Percentiles rank a stretch among this genome's conserved stretches.
These are phyloP conservation scores for Penicillium sp. DNA, from an alignment of 2,329 filamentous ascomycete genomes.

Conservation along the genomic window DNA sequence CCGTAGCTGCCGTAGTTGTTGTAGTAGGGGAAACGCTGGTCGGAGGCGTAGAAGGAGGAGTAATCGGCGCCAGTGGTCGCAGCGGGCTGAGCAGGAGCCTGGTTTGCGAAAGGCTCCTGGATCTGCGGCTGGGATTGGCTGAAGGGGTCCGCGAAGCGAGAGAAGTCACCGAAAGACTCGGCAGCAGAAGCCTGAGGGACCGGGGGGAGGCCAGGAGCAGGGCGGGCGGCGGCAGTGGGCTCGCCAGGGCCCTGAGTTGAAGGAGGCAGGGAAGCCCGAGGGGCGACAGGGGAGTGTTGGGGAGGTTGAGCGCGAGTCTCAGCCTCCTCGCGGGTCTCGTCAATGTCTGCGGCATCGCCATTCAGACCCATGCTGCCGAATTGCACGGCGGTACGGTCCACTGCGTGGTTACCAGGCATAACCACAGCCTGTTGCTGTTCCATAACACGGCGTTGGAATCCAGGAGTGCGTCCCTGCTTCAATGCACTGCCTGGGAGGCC, in stretches of 20 bases:
- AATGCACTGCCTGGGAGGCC: slow-evolving; percentile 80
- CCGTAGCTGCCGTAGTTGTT: slow-evolving; percentile 69
- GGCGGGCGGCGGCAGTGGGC: slow-evolving; percentile 57
- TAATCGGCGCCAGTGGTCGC: slow-evolving; percentile 70
- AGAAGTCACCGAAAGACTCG: slow-evolving; percentile 55
- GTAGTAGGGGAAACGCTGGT: slow-evolving; percentile 72
- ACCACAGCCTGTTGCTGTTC: slow-evolving; percentile 98
- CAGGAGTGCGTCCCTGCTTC: slow-evolving; percentile 74
- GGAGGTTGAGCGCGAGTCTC: slow-evolving; percentile 93
- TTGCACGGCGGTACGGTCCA: slow-evolving; percentile 90
- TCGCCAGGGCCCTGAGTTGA: slow-evolving; percentile 45
- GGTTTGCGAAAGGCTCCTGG: slow-evolving; percentile 61
- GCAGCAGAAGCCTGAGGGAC: slow-evolving; percentile 58
- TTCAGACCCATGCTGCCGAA: slow-evolving; percentile 95
- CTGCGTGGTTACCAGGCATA: slow-evolving; percentile 95
- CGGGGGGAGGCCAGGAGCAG: slow-evolving; percentile 66
- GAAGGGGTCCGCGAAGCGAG: slow-evolving; percentile 72
- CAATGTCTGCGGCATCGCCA: slow-evolving; percentile 73
- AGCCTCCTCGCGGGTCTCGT: slow-evolving; percentile 91
- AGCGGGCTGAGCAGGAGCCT: slow-evolving; percentile 63
- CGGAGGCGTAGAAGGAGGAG: slow-evolving; percentile 82
- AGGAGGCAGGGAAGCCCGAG: slow-evolving; percentile 85
- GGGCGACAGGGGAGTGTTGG: slow-evolving; percentile 86
- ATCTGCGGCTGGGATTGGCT: slow-evolving; percentile 64
- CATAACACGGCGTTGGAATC: slow-evolving; percentile 82